Evolutionary conservation across 805 yeast genomes (phyloP).

Genomic region (Kregervanrija delftensis): DNA sequence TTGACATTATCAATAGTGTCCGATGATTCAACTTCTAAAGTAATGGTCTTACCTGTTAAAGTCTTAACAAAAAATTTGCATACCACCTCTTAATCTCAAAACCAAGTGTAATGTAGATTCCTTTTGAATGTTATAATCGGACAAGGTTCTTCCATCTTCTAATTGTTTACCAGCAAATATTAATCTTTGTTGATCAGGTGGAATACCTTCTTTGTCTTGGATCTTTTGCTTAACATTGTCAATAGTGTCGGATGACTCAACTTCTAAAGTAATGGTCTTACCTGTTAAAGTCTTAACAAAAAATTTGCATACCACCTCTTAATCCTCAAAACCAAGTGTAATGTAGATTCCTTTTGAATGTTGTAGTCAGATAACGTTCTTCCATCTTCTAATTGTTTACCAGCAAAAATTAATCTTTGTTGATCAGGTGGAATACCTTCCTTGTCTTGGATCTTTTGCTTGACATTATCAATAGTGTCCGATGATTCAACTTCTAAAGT

Average conservation of each 20-base stretch:
- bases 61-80: constrained; percentile 58
- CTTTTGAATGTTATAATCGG: constrained; percentile 94
- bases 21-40: too few species aligned
- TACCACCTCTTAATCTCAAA: constrained; percentile 82
- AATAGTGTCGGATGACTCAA: constrained; percentile 95
- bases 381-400: constrained; percentile 53
- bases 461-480: too few species aligned
- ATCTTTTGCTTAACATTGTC: constrained; percentile 94
- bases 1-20: too few species aligned
- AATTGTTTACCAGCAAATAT: constrained; percentile 96
- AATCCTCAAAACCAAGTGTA: constrained; percentile 83
- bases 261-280: constrained; percentile 89
- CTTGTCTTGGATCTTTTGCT: too few species aligned
- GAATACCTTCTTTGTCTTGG: too few species aligned
- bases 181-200: too few species aligned
- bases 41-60: constrained; percentile 55
- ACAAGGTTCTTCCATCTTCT: constrained; percentile 91
- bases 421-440: too few species aligned
- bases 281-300: constrained; percentile 59
- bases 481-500: constrained; percentile 97
- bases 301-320: constrained; percentile 77
- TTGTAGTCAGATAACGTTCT: constrained; percentile 89
- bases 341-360: constrained; percentile 45
- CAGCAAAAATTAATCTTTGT: too few species aligned
- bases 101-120: constrained; percentile 68